Evolutionary conservation across 2,329 filamentous ascomycete genomes (phyloP).

Genomic region (Fusarium equiseti): DNA sequence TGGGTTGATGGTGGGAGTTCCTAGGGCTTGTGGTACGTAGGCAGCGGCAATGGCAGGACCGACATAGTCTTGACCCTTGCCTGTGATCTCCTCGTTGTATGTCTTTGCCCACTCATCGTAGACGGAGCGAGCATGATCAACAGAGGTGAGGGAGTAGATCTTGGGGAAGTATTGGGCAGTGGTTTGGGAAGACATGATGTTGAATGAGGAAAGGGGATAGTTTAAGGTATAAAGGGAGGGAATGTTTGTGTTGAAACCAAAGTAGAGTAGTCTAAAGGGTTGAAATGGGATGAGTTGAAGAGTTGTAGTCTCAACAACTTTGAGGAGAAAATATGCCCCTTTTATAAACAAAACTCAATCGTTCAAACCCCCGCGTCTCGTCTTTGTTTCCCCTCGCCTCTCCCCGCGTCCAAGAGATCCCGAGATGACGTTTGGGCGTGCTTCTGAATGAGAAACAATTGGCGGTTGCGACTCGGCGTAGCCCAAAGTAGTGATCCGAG

Average conservation of each 20-base stretch:
- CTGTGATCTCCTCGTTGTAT: constrained; percentile 53
- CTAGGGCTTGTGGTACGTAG: constrained; percentile 50
- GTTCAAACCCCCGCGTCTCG: constrained; percentile 28
- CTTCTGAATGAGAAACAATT: constrained; percentile 33
- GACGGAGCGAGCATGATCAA: constrained; percentile 46
- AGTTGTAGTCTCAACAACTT: constrained; percentile 19
- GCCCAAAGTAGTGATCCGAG: constrained; percentile 41
- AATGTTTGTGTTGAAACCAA: constrained; percentile 30
- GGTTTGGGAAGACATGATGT: constrained; percentile 44
- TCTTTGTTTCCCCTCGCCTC: constrained; percentile 24
- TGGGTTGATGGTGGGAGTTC: constrained; percentile 42
- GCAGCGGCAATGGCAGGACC: constrained; percentile 55
- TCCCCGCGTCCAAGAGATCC: constrained; percentile 32
- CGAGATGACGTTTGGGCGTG: constrained; percentile 42
- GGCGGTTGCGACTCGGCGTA: constrained; percentile 38
- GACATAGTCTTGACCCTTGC: constrained; percentile 55
- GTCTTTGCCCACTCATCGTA: constrained; percentile 54
- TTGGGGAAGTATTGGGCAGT: constrained; percentile 42
- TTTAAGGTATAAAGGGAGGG: not conserved
- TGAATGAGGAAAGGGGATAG: not conserved
- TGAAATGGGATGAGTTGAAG: constrained; percentile 24
- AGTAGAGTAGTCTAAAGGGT: not conserved
- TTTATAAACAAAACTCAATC: constrained; percentile 29
- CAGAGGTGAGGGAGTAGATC: constrained; percentile 46
- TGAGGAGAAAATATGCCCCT: constrained; percentile 14